Base-by-base conservation (phyloP, 2,329 filamentous ascomycete species). In the Alternaria consortialis region DNA sequence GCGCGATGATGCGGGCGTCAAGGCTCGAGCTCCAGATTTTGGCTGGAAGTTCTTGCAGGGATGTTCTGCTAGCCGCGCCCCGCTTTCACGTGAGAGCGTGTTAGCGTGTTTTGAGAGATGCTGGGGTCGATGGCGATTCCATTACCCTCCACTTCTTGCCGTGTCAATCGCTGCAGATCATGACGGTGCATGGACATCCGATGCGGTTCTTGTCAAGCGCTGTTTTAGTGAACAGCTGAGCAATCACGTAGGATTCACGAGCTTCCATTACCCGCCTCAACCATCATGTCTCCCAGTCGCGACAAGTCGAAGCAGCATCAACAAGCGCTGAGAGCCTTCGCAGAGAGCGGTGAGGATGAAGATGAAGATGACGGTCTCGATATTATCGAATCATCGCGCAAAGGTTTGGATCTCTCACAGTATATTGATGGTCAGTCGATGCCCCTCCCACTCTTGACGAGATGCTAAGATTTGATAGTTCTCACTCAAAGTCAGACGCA, bases 281-380 rank as follows among this genome's bases (percentile, higher is more conserved):
- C 12, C 40, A 32, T n/a, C 52, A 74, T 73, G 70, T 66, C 69
- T 4, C 68, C 58, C 17, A 34, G 44, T n/a, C 56, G 56, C 15
- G 40, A 62, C 20, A 70, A 64, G 15, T 48, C 52, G 5, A 69
- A 61, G 46, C 55, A 66, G 1, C 62, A 71, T 42, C 58, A 60
- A n/a, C 63, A 63, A 50, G 69, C 67, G 15, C 23, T 74, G 15
- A 63, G 66, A 9, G 67, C 68, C 17, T 66, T 75, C 17, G 72
- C 68, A 0, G 74, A 76, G 37, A 75, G 72, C 50, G 74, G 72
- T 44, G 68, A 75, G 36, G 50, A 53, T 15, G 47, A 82, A 60
- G 73, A 75, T 7, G 70, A 72, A 60, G 73, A 75, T 7, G 70
- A 72, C 48, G 82, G 83, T 40, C 73, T 84, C 43, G 81, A 84